phyloP scores from a whole-genome alignment of 495 filamentous ascomycete species.

The Neurospora sp. region DNA sequence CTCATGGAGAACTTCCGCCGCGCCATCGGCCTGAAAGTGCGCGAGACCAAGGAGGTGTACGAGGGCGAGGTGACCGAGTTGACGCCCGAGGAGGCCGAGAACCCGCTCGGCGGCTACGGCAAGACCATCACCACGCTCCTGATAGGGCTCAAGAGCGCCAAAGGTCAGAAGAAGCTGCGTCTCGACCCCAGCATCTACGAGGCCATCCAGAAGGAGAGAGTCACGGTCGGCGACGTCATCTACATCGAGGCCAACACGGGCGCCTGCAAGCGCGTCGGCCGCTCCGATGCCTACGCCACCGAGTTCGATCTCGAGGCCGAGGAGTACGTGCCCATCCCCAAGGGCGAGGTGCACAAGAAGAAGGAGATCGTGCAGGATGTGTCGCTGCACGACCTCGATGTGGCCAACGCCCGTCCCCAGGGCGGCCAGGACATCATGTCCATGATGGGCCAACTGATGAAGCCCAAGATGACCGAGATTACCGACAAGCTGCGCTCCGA shows the following conservation, averaged over 20 bases:
- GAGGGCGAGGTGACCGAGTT: slow-evolving; percentile 95
- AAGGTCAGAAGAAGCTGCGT: slow-evolving; percentile 92
- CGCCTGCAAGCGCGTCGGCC: slow-evolving; percentile 89
- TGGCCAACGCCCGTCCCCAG: slow-evolving; percentile 88
- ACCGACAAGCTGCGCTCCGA: slow-evolving; percentile 91
- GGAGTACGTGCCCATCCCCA: slow-evolving; percentile 96
- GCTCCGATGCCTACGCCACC: slow-evolving; percentile 91
- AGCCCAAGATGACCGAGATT: slow-evolving; percentile 97
- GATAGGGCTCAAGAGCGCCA: slow-evolving; percentile 80
- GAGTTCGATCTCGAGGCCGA: slow-evolving; percentile 98
- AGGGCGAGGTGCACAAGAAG: slow-evolving; percentile 98
- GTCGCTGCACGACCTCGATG: slow-evolving; percentile 89
- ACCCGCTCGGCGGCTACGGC: slow-evolving; percentile 90
- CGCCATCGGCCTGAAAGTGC: slow-evolving; percentile 90
- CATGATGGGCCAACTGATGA: slow-evolving; percentile 99
- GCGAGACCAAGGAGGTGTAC: slow-evolving; percentile 97
- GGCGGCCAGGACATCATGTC: slow-evolving; percentile 99
- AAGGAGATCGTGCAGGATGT: slow-evolving; percentile 99
- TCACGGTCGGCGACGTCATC: slow-evolving; percentile 91
- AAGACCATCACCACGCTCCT: slow-evolving; percentile 87
- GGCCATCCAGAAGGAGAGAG: slow-evolving; percentile 94
- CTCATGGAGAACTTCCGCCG: slow-evolving; percentile 97
- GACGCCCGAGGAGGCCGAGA: slow-evolving; percentile 94
- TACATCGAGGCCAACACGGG: slow-evolving; percentile 99
- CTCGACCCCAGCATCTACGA: slow-evolving; percentile 97